A percentile compares a stretch with the other conserved stretches of the same genome.
Evolutionary conservation across 2,329 filamentous ascomycete species (phyloP).

Genomic region (Bipolaris oryzae): DNA sequence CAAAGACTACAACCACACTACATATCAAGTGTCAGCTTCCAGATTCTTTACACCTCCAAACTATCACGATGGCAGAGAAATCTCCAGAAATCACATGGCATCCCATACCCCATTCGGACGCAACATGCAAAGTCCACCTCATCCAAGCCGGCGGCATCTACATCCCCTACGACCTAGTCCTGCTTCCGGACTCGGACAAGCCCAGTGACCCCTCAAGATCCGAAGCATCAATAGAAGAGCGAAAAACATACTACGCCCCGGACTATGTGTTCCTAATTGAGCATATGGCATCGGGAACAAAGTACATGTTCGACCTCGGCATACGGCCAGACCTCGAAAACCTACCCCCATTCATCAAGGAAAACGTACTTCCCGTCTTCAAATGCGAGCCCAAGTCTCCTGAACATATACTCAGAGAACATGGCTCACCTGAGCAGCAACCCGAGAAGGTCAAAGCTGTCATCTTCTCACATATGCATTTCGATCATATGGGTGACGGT

Average conservation of each 20-base stretch:
- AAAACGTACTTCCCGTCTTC: conserved; percentile 51
- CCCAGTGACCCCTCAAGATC: conserved; percentile 48
- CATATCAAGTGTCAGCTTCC: not conserved
- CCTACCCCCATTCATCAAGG: conserved; percentile 49
- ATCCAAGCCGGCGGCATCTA: conserved; percentile 51
- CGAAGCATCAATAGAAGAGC: conserved; percentile 41
- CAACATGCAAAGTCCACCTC: conserved; percentile 41
- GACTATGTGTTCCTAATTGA: conserved; percentile 43
- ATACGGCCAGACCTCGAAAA: conserved; percentile 54
- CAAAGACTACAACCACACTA: not conserved
- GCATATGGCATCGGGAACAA: conserved; percentile 37
- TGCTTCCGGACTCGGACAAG: conserved; percentile 52
- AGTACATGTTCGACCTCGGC: conserved; percentile 62
- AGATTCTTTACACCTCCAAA: not conserved
- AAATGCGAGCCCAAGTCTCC: conserved; percentile 40
- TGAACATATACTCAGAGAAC: conserved; percentile 34
- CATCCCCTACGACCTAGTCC: conserved; percentile 54
- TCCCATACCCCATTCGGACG: conserved; percentile 27
- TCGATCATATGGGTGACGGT: conserved; percentile 51
- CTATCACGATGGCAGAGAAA: conserved; percentile 1
- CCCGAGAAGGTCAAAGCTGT: conserved; percentile 50
- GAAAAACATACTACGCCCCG: conserved; percentile 32
- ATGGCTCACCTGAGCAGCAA: conserved; percentile 37
- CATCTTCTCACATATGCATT: conserved; percentile 50
- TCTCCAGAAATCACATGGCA: conserved; percentile 30